A percentile compares a stretch with the other conserved stretches of the same genome.
These are phyloP conservation scores for Trichoderma sp. DNA, from an alignment of 2,329 filamentous ascomycete genomes.

Conservation along the genomic window DNA sequence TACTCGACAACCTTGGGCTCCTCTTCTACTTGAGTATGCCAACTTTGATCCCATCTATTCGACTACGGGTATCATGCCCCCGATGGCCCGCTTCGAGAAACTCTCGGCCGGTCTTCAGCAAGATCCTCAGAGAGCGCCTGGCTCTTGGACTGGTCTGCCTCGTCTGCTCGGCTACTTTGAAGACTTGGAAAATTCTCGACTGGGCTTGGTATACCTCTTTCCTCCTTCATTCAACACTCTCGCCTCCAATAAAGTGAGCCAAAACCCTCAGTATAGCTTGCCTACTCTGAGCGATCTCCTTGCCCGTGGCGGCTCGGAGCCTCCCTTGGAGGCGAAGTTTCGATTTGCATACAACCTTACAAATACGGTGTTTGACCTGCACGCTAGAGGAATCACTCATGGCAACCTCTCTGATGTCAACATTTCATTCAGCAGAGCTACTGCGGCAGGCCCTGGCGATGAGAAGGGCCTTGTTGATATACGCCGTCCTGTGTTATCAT, in stretches of 20 bases:
- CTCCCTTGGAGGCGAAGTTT: slow-evolving; percentile 72
- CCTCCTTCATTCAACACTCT: slow-evolving; percentile 63
- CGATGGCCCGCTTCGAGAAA: slow-evolving; percentile 64
- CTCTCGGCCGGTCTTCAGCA: slow-evolving; percentile 58
- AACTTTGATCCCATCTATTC: slow-evolving; percentile 62
- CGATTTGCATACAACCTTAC: slow-evolving; percentile 70
- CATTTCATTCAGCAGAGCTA: slow-evolving; percentile 61
- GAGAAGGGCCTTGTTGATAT: slow-evolving; percentile 56
- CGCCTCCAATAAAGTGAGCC: slow-evolving; percentile 50
- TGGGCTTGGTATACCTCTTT: slow-evolving; percentile 74
- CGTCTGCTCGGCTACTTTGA: slow-evolving; percentile 70
- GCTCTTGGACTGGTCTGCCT: slow-evolving; percentile 61
- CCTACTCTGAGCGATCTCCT: slow-evolving; percentile 57
- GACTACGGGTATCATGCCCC: slow-evolving; percentile 60
- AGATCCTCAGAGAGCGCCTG: slow-evolving; percentile 50
- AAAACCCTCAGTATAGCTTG: slow-evolving; percentile 50
- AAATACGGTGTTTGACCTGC: slow-evolving; percentile 71
- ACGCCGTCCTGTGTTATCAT: slow-evolving; percentile 66
- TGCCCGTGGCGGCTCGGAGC: slow-evolving; percentile 53
- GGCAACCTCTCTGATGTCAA: slow-evolving; percentile 67
- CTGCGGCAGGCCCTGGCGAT: slow-evolving; percentile 41
- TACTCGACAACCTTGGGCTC: slow-evolving; percentile 48
- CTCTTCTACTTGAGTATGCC: slow-evolving; percentile 69
- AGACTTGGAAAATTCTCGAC: slow-evolving; percentile 65
- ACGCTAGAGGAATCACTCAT: slow-evolving; percentile 66